Evolutionary conservation across 768 basidiomycete genomes (phyloP).

Genomic region (Pleurotus sapidus): DNA sequence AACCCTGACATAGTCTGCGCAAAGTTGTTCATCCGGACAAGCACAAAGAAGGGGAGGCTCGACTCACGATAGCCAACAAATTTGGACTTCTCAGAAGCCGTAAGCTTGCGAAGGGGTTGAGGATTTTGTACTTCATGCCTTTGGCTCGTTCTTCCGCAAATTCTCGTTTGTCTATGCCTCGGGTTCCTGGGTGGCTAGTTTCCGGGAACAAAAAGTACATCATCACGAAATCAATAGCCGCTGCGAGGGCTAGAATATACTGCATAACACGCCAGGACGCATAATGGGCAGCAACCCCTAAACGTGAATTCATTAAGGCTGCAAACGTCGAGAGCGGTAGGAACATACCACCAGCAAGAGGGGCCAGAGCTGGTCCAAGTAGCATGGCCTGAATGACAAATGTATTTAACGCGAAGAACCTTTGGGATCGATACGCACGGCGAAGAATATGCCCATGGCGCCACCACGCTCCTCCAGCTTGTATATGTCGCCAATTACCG

Average conservation of each 20-base stretch:
- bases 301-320: background rate
- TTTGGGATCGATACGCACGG: slow-evolving; percentile 26
- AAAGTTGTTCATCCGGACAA: background rate
- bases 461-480: slow-evolving; percentile 56
- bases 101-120: slow-evolving; percentile 60
- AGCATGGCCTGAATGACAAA: slow-evolving; percentile 38
- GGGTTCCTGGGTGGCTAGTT: slow-evolving; percentile 58
- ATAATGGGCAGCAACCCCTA: slow-evolving; percentile 52
- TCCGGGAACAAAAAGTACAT: slow-evolving; percentile 57
- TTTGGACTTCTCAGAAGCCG: slow-evolving; percentile 57
- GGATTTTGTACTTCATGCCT: slow-evolving; percentile 31
- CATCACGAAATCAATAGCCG: slow-evolving; percentile 33
- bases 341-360: slow-evolving; percentile 48
- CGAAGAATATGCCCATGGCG: slow-evolving; percentile 59
- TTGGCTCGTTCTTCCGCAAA: slow-evolving; percentile 12
- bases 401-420: too few relatives aligned
- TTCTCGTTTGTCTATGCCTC: slow-evolving; percentile 47
- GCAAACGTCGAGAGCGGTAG: background rate
- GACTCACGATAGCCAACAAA: slow-evolving; percentile 49
- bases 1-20: slow-evolving; percentile 28
- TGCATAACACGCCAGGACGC: slow-evolving; percentile 69
- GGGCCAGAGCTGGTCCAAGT: slow-evolving; percentile 61
- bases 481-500: slow-evolving; percentile 67
- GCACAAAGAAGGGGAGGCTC: background rate
- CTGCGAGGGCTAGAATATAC: slow-evolving; percentile 35